phyloP scores from a whole-genome alignment of 352 stramenopile species.

The Globisporangium ultimum region DNA sequence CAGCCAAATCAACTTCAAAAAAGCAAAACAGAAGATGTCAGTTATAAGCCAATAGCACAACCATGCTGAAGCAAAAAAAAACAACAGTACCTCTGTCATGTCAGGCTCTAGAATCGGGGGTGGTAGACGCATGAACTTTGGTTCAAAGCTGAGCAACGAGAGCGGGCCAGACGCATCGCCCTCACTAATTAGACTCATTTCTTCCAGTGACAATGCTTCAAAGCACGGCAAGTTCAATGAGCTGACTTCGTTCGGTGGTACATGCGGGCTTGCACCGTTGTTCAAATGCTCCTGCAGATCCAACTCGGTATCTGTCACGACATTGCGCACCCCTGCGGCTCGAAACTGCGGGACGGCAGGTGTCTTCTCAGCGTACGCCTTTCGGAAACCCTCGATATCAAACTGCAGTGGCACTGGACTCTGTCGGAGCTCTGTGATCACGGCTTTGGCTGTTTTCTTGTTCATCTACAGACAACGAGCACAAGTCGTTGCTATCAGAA shows the following conservation, averaged over 20 bases:
- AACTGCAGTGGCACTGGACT: slow-evolving; percentile 46
- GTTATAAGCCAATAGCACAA: neutral
- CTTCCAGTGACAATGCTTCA: slow-evolving; percentile 68
- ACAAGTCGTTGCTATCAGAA: slow-evolving; percentile 10
- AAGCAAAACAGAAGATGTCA: neutral
- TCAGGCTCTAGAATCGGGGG: slow-evolving; percentile 85
- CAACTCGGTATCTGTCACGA: slow-evolving; percentile 77
- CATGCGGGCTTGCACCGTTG: slow-evolving; percentile 67
- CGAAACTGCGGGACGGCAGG: slow-evolving; percentile 76
- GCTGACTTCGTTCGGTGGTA: slow-evolving; percentile 69
- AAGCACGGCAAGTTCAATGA: slow-evolving; percentile 63
- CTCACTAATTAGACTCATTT: slow-evolving; percentile 57
- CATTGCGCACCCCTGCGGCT: slow-evolving; percentile 69
- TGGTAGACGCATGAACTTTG: slow-evolving; percentile 82
- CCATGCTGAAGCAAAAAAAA: neutral
- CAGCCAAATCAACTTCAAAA: slow-evolving; percentile 81
- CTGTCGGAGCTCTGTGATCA: slow-evolving; percentile 60
- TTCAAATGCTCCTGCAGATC: slow-evolving; percentile 83
- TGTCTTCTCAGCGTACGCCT: slow-evolving; percentile 72
- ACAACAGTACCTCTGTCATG: slow-evolving; percentile 51
- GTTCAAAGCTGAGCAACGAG: slow-evolving; percentile 86
- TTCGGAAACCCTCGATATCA: slow-evolving; percentile 63
- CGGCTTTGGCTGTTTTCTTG: slow-evolving; percentile 75
- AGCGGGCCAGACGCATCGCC: slow-evolving; percentile 37
- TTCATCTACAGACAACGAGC: slow-evolving; percentile 23